A percentile compares a stretch with the other conserved stretches of the same genome.
Conservation (phyloP, 495 filamentous ascomycete genomes). For the Bombardia bombarda region DNA sequence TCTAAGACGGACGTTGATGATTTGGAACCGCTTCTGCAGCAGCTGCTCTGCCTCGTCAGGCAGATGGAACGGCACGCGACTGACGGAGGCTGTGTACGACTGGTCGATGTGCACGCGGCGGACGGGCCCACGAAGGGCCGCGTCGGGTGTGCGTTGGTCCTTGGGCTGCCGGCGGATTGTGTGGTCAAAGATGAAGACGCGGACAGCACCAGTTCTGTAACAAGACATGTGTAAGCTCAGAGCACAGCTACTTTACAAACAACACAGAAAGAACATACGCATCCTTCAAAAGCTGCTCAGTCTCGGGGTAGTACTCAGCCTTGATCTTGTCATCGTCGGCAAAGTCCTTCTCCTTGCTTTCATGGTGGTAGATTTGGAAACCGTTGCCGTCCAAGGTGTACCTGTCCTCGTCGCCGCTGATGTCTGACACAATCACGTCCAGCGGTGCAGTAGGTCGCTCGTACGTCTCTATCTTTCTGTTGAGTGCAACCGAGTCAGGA, state of each 20-base stretch:
- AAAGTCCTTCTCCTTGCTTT: constrained; percentile 52
- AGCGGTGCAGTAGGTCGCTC: constrained; percentile 29
- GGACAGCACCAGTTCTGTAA: constrained; percentile 55
- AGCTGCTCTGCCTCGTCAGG: constrained; percentile 55
- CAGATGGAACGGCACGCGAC: constrained; percentile 52
- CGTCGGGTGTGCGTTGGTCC: constrained; percentile 15
- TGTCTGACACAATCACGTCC: constrained; percentile 24
- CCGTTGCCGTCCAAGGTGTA: constrained; percentile 36
- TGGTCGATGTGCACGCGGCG: constrained; percentile 67
- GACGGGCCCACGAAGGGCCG: constrained; percentile 49
- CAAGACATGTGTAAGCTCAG: too few species aligned
- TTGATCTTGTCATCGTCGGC: constrained; percentile 62
- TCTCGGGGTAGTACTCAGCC: constrained; percentile 56
- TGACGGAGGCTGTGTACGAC: constrained; percentile 49
- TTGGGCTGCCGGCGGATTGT: constrained; percentile 73
- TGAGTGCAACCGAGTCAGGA: background rate
- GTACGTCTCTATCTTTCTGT: constrained; percentile 39
- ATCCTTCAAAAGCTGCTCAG: constrained; percentile 53
- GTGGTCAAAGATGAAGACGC: constrained; percentile 69
- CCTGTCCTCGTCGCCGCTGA: constrained; percentile 27
- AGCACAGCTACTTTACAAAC: too few species aligned
- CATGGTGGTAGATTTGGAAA: constrained; percentile 31
- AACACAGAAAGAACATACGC: too few species aligned
- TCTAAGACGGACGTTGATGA: constrained; percentile 36
- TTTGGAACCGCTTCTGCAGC: constrained; percentile 57